Evolutionary conservation across 1,284 basidiomycete species (phyloP), one percentile per base, ranked within the genome.

Genomic region (Quambalaria eucalypti): DNA sequence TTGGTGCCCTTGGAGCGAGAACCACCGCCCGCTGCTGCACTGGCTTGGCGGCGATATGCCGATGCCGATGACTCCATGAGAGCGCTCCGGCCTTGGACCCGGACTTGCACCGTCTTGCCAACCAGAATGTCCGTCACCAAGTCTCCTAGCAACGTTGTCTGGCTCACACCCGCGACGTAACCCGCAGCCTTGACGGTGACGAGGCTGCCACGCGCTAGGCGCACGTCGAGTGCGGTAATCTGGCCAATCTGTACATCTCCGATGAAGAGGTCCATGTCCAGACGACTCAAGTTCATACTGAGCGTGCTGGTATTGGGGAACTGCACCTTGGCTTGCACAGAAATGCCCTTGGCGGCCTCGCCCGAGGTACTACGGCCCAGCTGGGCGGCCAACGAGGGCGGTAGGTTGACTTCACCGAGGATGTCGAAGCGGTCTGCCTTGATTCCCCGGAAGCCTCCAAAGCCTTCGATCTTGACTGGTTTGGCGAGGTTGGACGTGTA

Each of bases 401-500:
- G 57, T 50, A 19, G 62, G 57, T 53, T 54, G 54, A 23, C 62
- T 48, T 70, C 68, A 39, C 65, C 68, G 23, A 68, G 55, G 9
- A 70, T 60, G 39, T 63, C 54, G 23, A 70, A 59, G 1, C 57
- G 51, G 0, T 60, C 50, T n/a, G 68, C 49, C 3, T 39, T 39
- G n/a, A 70, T 29, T 4, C 57, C 60, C 10, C 42, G 50, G 14
- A 70, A 53, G 31, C 66, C 66, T n/a, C 64, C 64, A 1, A 70
- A 50, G 12, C 66, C 66, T 1, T 55, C 54, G n/a, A 70, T 23
- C 1, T 28, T n/a, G 54, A 70, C 55, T 12, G 53, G 42, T 55
- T 70, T 70, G 38, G 56, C 46, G 21, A 70, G 33, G 5, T 52
- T 52, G 5, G 68, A 51, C 1, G 51, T 31, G 28, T 68, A 70